Conservation (phyloP, 176 grass and related monocot genomes). For the Aechmea fasciata region DNA sequence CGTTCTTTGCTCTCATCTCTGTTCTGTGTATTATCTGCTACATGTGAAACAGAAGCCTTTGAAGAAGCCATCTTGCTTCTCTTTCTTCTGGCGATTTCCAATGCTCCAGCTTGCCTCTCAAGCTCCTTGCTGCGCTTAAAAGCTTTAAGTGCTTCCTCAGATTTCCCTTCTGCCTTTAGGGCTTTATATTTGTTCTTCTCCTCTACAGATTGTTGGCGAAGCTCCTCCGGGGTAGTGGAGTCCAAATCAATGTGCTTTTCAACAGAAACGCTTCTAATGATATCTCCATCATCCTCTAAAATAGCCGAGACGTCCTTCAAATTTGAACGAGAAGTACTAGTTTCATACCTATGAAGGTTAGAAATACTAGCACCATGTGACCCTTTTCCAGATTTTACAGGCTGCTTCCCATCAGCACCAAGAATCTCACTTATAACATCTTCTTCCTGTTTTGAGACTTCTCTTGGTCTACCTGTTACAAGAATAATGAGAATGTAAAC, state of each 20-base stretch:
- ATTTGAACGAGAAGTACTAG: conserved; percentile 22
- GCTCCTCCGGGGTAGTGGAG: conserved; percentile 56
- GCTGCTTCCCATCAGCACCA: conserved; percentile 38
- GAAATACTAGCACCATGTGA: conserved; percentile 9
- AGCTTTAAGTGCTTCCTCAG: conserved; percentile 76
- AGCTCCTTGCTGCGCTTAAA: conserved; percentile 89
- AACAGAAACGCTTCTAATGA: conserved; percentile 25
- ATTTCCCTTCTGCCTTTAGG: conserved; percentile 74
- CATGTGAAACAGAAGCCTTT: conserved; percentile 23
- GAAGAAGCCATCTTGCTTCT: conserved; percentile 37
- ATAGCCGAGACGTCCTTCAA: conserved; percentile 28
- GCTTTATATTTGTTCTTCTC: conserved; percentile 79
- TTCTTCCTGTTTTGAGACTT: conserved; percentile 44
- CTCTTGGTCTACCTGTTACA: conserved; percentile 43
- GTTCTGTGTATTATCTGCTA: conserved; percentile 12
- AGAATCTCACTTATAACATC: conserved; percentile 51
- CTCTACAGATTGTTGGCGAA: conserved; percentile 76
- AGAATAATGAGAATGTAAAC: not conserved
- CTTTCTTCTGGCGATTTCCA: conserved; percentile 64
- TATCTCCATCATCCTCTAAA: conserved; percentile 21
- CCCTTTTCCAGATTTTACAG: conserved; percentile 25
- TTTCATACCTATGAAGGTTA: conserved; percentile 18
- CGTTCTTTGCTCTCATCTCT: conserved; percentile 28
- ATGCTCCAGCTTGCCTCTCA: conserved; percentile 66
- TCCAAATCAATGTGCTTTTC: conserved; percentile 37